Base-by-base conservation (phyloP, 495 filamentous ascomycete species). In the Trichoderma parareesei region DNA sequence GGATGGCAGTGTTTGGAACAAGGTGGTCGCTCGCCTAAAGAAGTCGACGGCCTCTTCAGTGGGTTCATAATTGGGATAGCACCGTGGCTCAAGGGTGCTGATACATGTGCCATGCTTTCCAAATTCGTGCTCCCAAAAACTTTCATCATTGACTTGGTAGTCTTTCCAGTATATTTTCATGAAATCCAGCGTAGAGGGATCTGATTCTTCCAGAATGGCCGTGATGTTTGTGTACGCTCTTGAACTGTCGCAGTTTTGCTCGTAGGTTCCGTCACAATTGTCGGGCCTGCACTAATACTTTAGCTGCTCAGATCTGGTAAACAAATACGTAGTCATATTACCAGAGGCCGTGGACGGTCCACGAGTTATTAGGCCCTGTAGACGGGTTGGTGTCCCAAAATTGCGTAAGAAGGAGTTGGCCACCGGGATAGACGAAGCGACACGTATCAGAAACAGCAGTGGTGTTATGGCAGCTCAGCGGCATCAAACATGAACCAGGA, bases 41-140 rank as follows among this genome's bases (percentile, higher is more conserved):
- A 73, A 88, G 68, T 85, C 80, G 5, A 79, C 71, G 4, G 83
- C 78, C 66, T 87, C 85, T 44, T 82, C 77, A 38, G 77, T 78
- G 3, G 77, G 62, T 33, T 79, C 73, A 69, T 92, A 92, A 46
- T 67, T 46, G 57, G 67, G 43, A 71, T 92, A 95, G 76, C 91
- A 95, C 38, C 74, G 73, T 0, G 90, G 82, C 16, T 86, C 77
- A 1, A 94, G 76, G 2, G 86, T 88, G 64, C 77, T 80, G 63
- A 88, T 78, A 71, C 86, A 88, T 1, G 86, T 88, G 38, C 84
- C 90, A 68, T 95, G 91, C 70, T 93, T 94, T 65, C 79, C 82
- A 87, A 88, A 95, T 69, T 94, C 90, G 67, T 95, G 90, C 71
- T 89, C 76, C 90, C 89, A 93, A 66, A 94, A 82, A 14, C 76